A percentile compares a stretch with the other conserved stretches of the same genome.
Evolutionary conservation across 2,329 filamentous ascomycete species (phyloP).

Genomic region (Laburnicola sp.): DNA sequence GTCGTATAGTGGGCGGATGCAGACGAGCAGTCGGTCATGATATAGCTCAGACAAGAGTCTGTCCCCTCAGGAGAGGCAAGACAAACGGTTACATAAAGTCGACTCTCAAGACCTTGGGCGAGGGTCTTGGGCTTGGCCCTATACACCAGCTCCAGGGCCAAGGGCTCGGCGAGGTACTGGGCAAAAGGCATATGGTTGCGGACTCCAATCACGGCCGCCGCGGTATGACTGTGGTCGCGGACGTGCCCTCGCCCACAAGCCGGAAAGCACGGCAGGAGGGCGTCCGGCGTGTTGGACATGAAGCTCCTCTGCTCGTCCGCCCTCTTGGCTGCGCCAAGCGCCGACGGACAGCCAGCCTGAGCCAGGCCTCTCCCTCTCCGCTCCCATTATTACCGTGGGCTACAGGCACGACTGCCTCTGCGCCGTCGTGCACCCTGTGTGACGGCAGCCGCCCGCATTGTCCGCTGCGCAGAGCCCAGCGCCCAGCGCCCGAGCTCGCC

Average conservation of each 20-base stretch:
- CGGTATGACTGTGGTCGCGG: constrained; percentile 7
- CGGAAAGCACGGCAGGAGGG: constrained; percentile 31
- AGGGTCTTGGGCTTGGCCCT: constrained; percentile 38
- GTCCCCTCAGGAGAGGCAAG: constrained; percentile 40
- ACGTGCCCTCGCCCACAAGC: constrained; percentile 31
- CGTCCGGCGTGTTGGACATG: constrained; percentile 9
- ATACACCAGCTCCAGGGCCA: constrained; percentile 21
- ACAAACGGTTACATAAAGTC: constrained; percentile 37
- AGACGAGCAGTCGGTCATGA: constrained; percentile 37
- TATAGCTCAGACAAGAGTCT: constrained; percentile 32
- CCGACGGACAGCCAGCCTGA: background rate
- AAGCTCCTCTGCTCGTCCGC: constrained; percentile 1
- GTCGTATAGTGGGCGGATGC: constrained; percentile 20
- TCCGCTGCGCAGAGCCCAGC: constrained; percentile 9
- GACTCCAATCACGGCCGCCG: constrained; percentile 27
- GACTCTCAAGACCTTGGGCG: constrained; percentile 38
- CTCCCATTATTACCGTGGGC: too few relatives aligned
- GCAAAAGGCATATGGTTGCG: constrained; percentile 18
- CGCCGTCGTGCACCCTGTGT: constrained; percentile 1
- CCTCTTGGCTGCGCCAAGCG: constrained; percentile 7
- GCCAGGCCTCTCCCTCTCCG: too few relatives aligned
- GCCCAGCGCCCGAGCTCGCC: constrained; percentile 10
- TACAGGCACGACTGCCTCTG: too few relatives aligned
- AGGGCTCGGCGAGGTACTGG: constrained; percentile 33
- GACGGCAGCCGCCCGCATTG: constrained; percentile 6